Conservation (phyloP, 805 yeast species). For the Starmera caribaea region DNA sequence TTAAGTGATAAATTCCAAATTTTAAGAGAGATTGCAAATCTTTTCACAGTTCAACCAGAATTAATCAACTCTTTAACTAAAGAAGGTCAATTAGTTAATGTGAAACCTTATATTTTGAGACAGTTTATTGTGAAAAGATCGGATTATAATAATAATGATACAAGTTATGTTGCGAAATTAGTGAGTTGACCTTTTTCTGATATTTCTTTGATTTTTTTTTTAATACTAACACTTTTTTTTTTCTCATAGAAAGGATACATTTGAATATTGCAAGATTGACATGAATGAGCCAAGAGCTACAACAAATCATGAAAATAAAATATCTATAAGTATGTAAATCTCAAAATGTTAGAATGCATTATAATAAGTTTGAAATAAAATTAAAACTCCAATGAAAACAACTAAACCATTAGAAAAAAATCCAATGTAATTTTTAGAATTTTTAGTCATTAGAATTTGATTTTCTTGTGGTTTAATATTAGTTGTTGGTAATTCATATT, state of each 20-base stretch:
- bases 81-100: constrained; percentile 66
- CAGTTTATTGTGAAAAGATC: constrained; percentile 61
- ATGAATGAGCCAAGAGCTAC: background rate
- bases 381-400: constrained; percentile 7
- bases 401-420: constrained; percentile 5
- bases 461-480: constrained; percentile 1
- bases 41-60: constrained; percentile 79
- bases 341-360: constrained; percentile 8
- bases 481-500: constrained; percentile 13
- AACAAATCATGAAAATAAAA: background rate
- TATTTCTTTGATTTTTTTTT: no score
- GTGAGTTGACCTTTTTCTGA: constrained; percentile 12
- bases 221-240: no score
- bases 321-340: background rate
- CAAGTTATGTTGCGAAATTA: constrained; percentile 14
- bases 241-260: background rate
- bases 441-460: background rate
- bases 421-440: constrained; percentile 7
- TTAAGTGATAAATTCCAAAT: constrained; percentile 57
- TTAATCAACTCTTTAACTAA: constrained; percentile 66
- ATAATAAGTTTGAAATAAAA: constrained; percentile 11
- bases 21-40: constrained; percentile 71
- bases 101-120: constrained; percentile 53
- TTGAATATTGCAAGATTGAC: background rate
- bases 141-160: constrained; percentile 47